Evolutionary conservation across 2,329 filamentous ascomycete species (phyloP).

Genomic region (Thielaviopsis ethacetica): DNA sequence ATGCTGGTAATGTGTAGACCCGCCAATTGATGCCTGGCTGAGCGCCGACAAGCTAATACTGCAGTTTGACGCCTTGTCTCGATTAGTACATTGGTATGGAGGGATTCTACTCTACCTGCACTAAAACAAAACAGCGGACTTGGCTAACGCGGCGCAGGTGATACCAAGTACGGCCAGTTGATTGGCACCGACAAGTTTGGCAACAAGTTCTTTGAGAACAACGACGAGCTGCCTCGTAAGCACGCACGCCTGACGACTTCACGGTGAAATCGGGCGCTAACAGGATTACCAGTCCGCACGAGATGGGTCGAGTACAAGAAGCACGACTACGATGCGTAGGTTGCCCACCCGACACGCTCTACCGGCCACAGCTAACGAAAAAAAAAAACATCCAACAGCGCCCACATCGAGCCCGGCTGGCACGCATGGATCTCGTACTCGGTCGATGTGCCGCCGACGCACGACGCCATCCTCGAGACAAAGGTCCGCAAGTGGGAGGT

Average conservation of each 20-base stretch:
- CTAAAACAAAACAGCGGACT: no score
- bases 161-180: slow-evolving; percentile 84
- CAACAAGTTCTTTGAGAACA: slow-evolving; percentile 97
- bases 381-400: slow-evolving; percentile 17
- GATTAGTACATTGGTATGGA: background rate
- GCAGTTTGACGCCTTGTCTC: background rate
- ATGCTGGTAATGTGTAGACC: slow-evolving; percentile 49
- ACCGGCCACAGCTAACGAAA: background rate
- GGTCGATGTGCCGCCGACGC: slow-evolving; percentile 68
- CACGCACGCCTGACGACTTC: background rate
- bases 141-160: slow-evolving; percentile 38
- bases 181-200: slow-evolving; percentile 78
- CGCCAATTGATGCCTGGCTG: background rate
- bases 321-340: slow-evolving; percentile 55
- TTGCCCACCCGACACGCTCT: background rate
- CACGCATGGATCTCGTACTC: slow-evolving; percentile 95
- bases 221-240: slow-evolving; percentile 81
- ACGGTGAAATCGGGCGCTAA: no score
- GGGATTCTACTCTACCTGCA: no score
- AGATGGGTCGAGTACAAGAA: slow-evolving; percentile 96
- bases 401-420: slow-evolving; percentile 90
- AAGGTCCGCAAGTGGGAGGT: slow-evolving; percentile 61
- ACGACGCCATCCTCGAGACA: slow-evolving; percentile 56
- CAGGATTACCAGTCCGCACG: slow-evolving; percentile 52
- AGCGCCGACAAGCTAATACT: background rate